These are phyloP conservation scores for Adansonia digitata DNA, from an alignment of 345 rosid genomes.

Conservation along the genomic window DNA sequence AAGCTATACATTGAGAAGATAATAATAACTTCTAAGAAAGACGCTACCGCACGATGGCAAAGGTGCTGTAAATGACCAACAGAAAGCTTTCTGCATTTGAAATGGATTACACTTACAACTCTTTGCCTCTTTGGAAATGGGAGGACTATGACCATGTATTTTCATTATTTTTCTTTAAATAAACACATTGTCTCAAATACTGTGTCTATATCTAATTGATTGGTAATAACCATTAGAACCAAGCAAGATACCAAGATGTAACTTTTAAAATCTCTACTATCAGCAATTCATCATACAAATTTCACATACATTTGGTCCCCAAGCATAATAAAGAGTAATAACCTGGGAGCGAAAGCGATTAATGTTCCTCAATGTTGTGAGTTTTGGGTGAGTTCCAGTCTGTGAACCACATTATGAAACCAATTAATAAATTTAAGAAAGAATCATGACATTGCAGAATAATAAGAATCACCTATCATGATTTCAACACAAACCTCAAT, in stretches of 20 bases:
- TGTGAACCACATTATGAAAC: conserved; percentile 25
- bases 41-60: neutral
- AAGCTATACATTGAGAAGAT: neutral
- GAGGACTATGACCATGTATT: neutral
- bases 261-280: neutral
- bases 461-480: neutral
- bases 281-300: neutral
- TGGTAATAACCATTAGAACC: neutral
- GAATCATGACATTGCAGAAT: neutral
- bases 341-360: conserved; percentile 82
- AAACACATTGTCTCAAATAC: neutral
- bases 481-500: conserved; percentile 53
- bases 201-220: neutral
- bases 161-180: neutral
- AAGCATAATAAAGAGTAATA: neutral
- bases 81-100: neutral
- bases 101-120: neutral
- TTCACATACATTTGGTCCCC: neutral
- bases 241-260: neutral
- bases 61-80: neutral
- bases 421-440: conserved; percentile 1
- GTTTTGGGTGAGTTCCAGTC: conserved; percentile 95
- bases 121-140: neutral
- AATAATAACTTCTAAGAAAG: neutral
- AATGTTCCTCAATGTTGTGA: conserved; percentile 83